Percentiles rank a stretch among this genome's conserved stretches.
These are phyloP conservation scores for Citrus glauca DNA, from an alignment of 345 rosid genomes.

Conservation along the genomic window DNA sequence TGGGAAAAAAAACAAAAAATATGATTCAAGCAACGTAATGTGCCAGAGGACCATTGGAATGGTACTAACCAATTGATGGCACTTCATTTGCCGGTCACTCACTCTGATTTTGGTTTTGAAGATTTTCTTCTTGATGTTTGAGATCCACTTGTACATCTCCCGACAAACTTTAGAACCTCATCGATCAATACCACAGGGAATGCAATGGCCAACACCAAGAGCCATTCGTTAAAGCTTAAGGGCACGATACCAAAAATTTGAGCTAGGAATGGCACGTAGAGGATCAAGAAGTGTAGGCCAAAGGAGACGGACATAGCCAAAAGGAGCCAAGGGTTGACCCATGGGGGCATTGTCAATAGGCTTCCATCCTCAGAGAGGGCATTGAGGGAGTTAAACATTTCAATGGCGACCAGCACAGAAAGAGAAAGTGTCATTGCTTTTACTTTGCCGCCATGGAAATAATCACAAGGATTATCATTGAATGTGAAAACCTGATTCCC, in stretches of 20 bases:
- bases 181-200: slow-evolving; percentile 65
- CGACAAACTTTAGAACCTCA: slow-evolving; percentile 41
- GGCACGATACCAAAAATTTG: slow-evolving; percentile 63
- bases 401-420: slow-evolving; percentile 67
- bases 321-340: slow-evolving; percentile 76
- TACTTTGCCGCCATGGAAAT: slow-evolving; percentile 57
- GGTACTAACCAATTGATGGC: background rate
- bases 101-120: slow-evolving; percentile 44
- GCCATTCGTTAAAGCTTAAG: slow-evolving; percentile 69
- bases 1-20: background rate
- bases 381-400: slow-evolving; percentile 77
- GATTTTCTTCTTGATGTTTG: slow-evolving; percentile 17
- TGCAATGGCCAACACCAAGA: slow-evolving; percentile 51
- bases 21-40: background rate
- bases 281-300: slow-evolving; percentile 61
- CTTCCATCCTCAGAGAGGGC: slow-evolving; percentile 75
- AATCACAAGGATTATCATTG: slow-evolving; percentile 50
- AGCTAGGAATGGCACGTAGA: slow-evolving; percentile 65
- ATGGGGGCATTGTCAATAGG: slow-evolving; percentile 66
- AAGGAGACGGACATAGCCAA: slow-evolving; percentile 63
- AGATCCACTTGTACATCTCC: slow-evolving; percentile 30
- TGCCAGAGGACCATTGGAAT: background rate
- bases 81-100: background rate
- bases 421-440: slow-evolving; percentile 72
- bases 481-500: slow-evolving; percentile 47